These are phyloP conservation scores for Thalassiosira mediterranea DNA, from an alignment of 352 stramenopile genomes.

Conservation along the genomic window DNA sequence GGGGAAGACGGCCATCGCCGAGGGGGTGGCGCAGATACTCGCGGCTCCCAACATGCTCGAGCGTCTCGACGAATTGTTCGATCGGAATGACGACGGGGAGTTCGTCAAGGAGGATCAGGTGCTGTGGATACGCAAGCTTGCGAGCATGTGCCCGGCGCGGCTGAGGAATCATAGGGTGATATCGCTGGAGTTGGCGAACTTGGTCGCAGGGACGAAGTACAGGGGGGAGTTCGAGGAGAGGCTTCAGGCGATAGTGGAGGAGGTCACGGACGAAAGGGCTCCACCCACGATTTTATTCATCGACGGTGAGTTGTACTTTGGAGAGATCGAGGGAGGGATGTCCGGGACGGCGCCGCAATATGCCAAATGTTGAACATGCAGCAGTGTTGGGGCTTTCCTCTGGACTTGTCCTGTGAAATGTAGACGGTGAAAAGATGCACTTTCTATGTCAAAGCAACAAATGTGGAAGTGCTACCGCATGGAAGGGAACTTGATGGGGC, in stretches of 20 bases:
- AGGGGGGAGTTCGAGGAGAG: constrained; percentile 95
- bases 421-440: too few species aligned
- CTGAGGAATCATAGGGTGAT: constrained; percentile 91
- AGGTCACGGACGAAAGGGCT: constrained; percentile 87
- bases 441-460: too few species aligned
- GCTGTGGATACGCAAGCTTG: constrained; percentile 31
- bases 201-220: constrained; percentile 94
- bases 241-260: constrained; percentile 91
- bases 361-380: too few species aligned
- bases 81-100: constrained; percentile 47
- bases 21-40: constrained; percentile 91
- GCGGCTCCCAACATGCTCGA: constrained; percentile 87
- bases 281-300: constrained; percentile 92
- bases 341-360: too few species aligned
- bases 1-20: constrained; percentile 91
- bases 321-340: background rate
- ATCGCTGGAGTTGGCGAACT: constrained; percentile 89
- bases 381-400: too few species aligned
- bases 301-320: constrained; percentile 72
- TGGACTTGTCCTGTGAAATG: too few species aligned
- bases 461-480: too few species aligned
- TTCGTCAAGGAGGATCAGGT: constrained; percentile 50
- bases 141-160: constrained; percentile 51
- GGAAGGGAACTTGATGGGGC: too few species aligned
- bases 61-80: constrained; percentile 65